Evolutionary conservation across 2,329 filamentous ascomycete species (phyloP), one percentile per base, ranked within the genome.

Genomic region (Cercospora sp.): DNA sequence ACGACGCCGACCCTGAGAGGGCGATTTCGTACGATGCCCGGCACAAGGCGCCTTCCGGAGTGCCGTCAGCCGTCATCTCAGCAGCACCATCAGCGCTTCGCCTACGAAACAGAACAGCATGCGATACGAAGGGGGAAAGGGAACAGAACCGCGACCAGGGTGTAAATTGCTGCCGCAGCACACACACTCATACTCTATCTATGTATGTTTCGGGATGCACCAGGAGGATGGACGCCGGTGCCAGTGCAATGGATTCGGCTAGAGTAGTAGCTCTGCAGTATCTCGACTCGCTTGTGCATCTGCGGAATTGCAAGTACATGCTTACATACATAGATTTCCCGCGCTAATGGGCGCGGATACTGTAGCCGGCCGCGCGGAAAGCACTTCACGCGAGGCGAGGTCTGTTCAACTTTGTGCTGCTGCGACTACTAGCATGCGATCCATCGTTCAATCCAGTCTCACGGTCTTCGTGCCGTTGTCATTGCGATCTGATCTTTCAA

Each of bases 111-210:
- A 59, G 30, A 59, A 59, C 28, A 59, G 55, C 55, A 59, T 37
- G 55, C 55, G 55, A 59, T 59, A 59, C 55, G 55, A 59, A 59
- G 55, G 55, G 55, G 55, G 12, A 37, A 21, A n/a, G 55, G 16
- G 16, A 24, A 18, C 28, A 59, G 55, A 18, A 59, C 30, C 28
- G 55, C 55, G 32, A 37, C 55, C 13, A 55, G 49, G 49, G 49
- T 55, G 49, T 55, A 28, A 26, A 53, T 53, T 53, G 21, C 21
- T 53, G 49, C 49, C 21, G 16, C 49, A 2, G 24, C 49, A 53
- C 21, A 53, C 49, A 53, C 45, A 49, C 45, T 10, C 45, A 49
- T 5, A n/a, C 5, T 30, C 49, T 55, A 51, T 51, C 45, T 21
- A 55, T 28, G 24, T 53, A 53, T 53, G 49, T 53, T 53, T 53